Evolutionary conservation across 352 stramenopile genomes (phyloP).

Genomic region (Pythium oligandrum): DNA sequence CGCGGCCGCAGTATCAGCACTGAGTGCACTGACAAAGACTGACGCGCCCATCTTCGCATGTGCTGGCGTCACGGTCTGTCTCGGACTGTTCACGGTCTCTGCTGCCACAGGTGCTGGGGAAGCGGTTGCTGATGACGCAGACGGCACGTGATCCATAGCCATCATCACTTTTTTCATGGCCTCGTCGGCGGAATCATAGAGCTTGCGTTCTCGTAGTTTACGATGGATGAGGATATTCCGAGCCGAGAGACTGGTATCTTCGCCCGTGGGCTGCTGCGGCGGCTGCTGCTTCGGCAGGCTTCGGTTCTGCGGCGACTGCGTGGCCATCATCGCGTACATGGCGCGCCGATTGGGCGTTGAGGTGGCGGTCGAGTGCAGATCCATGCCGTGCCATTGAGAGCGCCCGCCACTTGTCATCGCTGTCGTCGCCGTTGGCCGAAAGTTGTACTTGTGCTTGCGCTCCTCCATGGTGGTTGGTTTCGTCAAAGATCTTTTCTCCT

Average conservation of each 20-base stretch:
- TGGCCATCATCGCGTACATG: conserved; percentile 5
- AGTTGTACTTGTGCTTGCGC: too few species aligned
- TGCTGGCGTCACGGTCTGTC: background rate
- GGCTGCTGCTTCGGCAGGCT: background rate
- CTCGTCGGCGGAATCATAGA: conserved; percentile 82
- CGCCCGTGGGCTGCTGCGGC: conserved; percentile 2
- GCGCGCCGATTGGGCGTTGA: conserved; percentile 14
- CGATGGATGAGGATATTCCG: conserved; percentile 74
- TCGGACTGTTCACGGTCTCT: background rate
- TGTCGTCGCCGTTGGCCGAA: too few species aligned
- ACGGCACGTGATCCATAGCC: conserved; percentile 8
- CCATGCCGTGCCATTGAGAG: conserved; percentile 23
- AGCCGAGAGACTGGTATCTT: conserved; percentile 47
- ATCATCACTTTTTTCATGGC: conserved; percentile 51
- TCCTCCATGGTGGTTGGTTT: too few species aligned
- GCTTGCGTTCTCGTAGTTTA: conserved; percentile 71
- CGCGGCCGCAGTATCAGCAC: background rate
- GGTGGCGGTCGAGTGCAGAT: conserved; percentile 18
- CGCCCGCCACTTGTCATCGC: background rate
- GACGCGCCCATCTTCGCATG: conserved; percentile 8
- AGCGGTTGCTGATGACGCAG: background rate
- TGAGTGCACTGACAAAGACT: conserved; percentile 14
- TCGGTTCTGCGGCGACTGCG: background rate
- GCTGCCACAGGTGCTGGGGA: background rate
- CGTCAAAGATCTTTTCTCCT: too few species aligned